Conservation (phyloP, 176 grass and related monocot genomes). For the Triticum urartu region DNA sequence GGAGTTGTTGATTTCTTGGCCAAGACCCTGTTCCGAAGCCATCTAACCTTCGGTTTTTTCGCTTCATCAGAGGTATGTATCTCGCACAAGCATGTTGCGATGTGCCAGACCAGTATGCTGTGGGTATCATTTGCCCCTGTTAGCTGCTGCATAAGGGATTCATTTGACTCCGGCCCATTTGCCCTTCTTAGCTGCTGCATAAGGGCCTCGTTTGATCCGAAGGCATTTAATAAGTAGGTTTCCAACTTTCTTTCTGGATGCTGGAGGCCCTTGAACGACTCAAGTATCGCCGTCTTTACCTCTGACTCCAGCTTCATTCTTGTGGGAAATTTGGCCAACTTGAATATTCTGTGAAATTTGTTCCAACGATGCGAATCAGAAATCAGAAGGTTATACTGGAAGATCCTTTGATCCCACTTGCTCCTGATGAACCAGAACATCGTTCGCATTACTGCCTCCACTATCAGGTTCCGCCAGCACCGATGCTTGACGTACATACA, state of each 20-base stretch:
- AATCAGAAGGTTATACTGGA: background rate
- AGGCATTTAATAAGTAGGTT: background rate
- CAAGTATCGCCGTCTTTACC: background rate
- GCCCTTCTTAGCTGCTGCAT: no score
- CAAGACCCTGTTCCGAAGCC: fast-evolving
- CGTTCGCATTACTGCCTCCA: background rate
- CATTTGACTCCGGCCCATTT: no score
- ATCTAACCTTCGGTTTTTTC: fast-evolving
- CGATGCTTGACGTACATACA: background rate
- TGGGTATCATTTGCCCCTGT: background rate
- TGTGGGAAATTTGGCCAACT: no score
- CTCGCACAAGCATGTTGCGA: slow-evolving; percentile 3
- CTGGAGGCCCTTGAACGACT: background rate
- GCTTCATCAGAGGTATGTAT: background rate
- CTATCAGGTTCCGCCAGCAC: fast-evolving
- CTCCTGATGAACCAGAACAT: background rate
- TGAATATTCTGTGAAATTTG: no score
- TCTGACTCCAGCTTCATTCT: background rate
- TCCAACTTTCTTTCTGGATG: background rate
- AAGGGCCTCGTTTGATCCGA: background rate
- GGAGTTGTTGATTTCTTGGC: background rate
- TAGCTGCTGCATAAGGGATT: background rate
- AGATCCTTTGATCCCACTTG: background rate
- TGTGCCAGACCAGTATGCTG: slow-evolving; percentile 28
- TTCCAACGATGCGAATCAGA: fast-evolving